phyloP scores from a whole-genome alignment of 305 asterid genomes.

The Fraxinus baroniana region DNA sequence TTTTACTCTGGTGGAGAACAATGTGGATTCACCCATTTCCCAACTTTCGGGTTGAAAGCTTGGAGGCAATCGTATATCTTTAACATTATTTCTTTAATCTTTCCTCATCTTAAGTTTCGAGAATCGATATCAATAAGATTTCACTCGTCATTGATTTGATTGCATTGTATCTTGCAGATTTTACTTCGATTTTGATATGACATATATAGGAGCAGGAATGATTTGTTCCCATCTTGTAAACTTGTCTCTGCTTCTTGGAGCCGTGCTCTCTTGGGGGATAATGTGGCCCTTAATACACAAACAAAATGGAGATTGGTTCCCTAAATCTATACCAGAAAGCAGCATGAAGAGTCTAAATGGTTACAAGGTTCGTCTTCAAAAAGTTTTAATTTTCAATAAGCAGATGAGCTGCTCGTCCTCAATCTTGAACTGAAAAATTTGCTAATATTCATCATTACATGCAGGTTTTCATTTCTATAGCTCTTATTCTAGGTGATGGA shows the following conservation, averaged over 20 bases:
- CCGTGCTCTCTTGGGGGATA: slow-evolving; percentile 81
- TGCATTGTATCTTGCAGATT: slow-evolving; percentile 51
- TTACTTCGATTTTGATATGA: slow-evolving; percentile 80
- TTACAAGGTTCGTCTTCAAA: slow-evolving; percentile 52
- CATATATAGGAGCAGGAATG: slow-evolving; percentile 94
- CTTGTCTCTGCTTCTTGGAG: slow-evolving; percentile 78
- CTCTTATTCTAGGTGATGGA: slow-evolving; percentile 89
- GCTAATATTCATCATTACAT: background rate
- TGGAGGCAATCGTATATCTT: slow-evolving; percentile 46
- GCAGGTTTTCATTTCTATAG: slow-evolving; percentile 86
- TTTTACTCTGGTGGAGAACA: slow-evolving; percentile 49
- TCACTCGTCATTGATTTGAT: background rate
- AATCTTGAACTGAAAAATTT: background rate
- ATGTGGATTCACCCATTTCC: slow-evolving; percentile 54
- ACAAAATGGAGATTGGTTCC: slow-evolving; percentile 75
- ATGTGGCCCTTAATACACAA: slow-evolving; percentile 79
- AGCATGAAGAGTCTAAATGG: slow-evolving; percentile 87
- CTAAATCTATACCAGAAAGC: slow-evolving; percentile 43
- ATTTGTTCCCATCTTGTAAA: slow-evolving; percentile 82
- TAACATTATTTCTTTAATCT: background rate
- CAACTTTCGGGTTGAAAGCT: slow-evolving; percentile 59
- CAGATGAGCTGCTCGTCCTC: background rate
- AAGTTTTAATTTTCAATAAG: background rate
- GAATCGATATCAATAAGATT: background rate
- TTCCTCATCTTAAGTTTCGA: background rate